Evolutionary conservation across 306 rosid genomes (phyloP), one percentile per base, ranked within the genome.

Genomic region (Lathyrus sativus): DNA sequence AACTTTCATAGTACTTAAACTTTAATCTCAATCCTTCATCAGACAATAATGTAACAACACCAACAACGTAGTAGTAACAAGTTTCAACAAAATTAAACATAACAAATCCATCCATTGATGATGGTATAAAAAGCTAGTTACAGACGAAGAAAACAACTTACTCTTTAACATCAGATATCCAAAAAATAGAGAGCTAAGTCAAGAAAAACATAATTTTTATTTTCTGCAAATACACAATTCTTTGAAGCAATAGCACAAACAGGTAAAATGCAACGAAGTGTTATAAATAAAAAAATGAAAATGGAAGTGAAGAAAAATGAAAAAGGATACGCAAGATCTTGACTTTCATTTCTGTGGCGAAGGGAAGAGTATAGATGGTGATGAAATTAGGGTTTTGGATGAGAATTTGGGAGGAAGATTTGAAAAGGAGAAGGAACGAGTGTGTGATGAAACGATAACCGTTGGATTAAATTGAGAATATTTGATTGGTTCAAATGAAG

Each of bases 141-240:
- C 44, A 69, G 54, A 61, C 41, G 4, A 70, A 31, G 50, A 65
- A 48, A 75, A 69, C 37, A 68, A 55, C 89, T 5, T 87, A 90
- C 95, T 84, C 91, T 86, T 67, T 85, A 57, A 57, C 39, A 26
- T 59, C 80, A 26, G 50, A 80, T 31, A 73, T 57, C 79, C 69
- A 14, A 5, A 33, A 63, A 42, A 26, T 1, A 66, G 82, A 54
- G 45, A 48, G 29, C 45, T 61, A 55, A 22, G 87, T 88, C 76
- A 88, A 88, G 88, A 54, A 81, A 84, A 76, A 78, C 79, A 50
- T 19, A 0, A 31, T 18, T 45, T 13, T 8, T 9, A 15, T 63
- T 22, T 59, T 28, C 10, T 18, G 39, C 11, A 78, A 70, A 56
- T 22, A 29, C 60, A 54, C 31, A 67, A 72, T 38, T 4, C 14